Evolutionary conservation across 768 basidiomycete species (phyloP).

Genomic region (Inosperma sp.): DNA sequence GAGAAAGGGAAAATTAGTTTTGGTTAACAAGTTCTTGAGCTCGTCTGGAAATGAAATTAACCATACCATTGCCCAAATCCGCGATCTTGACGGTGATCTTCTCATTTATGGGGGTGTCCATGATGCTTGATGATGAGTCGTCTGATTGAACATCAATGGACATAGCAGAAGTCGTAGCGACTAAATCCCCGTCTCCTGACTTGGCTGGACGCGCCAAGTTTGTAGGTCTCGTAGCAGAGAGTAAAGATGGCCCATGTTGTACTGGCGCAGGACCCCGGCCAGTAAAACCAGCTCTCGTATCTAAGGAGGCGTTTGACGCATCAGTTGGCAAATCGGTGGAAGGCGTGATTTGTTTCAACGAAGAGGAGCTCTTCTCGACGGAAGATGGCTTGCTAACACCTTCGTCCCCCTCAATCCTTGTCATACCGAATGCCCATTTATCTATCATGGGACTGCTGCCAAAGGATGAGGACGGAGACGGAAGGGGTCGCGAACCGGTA

Average conservation of each 20-base stretch:
- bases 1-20: not conserved
- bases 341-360: constrained; percentile 21
- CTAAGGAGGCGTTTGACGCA: constrained; percentile 38
- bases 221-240: constrained; percentile 6
- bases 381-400: constrained; percentile 22
- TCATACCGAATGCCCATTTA: constrained; percentile 90
- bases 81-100: constrained; percentile 98
- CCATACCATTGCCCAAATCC: constrained; percentile 89
- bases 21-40: not conserved
- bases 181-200: not conserved
- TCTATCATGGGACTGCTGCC: constrained; percentile 69
- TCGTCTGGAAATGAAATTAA: not conserved
- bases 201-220: not conserved
- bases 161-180: constrained; percentile 26
- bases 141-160: constrained; percentile 32
- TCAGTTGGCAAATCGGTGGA: constrained; percentile 34
- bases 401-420: constrained; percentile 63
- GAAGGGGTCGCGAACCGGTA: constrained; percentile 90
- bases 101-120: constrained; percentile 24
- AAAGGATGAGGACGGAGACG: constrained; percentile 75
- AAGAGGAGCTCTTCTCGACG: constrained; percentile 16
- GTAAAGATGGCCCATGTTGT: constrained; percentile 5
- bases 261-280: constrained; percentile 25
- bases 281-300: constrained; percentile 29
- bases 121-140: constrained; percentile 24